phyloP scores from a whole-genome alignment of 345 rosid species.

The rapeseed (Brassica napus) region Da-Ae NC_063439.1:22159001-22159500 shows the following conservation, averaged over 20 bases:
- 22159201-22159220: slow-evolving; percentile 73
- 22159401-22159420: too few species aligned
- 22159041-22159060: slow-evolving; percentile 61
- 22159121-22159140: slow-evolving; percentile 81
- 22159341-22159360: slow-evolving; percentile 60
- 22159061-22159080: slow-evolving; percentile 55
- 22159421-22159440: too few species aligned
- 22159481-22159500: too few species aligned
- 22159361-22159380: slow-evolving; percentile 53
- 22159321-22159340: slow-evolving; percentile 50
- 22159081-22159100: slow-evolving; percentile 71
- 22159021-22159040: slow-evolving; percentile 55
- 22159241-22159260: slow-evolving; percentile 50
- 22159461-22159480: too few species aligned
- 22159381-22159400: slow-evolving; percentile 58
- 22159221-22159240: slow-evolving; percentile 72
- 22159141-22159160: slow-evolving; percentile 88
- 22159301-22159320: slow-evolving; percentile 59
- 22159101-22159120: slow-evolving; percentile 75
- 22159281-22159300: slow-evolving; percentile 59
- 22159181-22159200: slow-evolving; percentile 83
- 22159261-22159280: slow-evolving; percentile 51
- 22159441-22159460: too few species aligned
- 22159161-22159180: slow-evolving; percentile 86
- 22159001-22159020: slow-evolving; percentile 61